Base-by-base conservation (phyloP, 2,329 filamentous ascomycete genomes). In the Aspergillus uvarum region DNA sequence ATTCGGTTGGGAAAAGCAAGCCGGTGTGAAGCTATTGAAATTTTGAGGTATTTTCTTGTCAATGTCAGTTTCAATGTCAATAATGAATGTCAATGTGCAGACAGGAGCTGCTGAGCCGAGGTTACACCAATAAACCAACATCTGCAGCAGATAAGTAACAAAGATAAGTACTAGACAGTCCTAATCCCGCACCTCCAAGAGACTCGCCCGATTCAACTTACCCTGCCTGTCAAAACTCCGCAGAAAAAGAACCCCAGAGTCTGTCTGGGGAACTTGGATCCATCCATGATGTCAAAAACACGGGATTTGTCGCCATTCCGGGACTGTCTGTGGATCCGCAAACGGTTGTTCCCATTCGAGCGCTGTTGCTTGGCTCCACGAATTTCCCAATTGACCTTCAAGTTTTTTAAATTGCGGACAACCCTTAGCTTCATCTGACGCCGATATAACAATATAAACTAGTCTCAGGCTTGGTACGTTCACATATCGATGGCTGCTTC, bases 401-500 rank as follows among this genome's bases (percentile, higher is more conserved):
- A 29, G 12, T 26, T n/a, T 26, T 29, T 8, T 22, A 3, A 5
- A 16, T 29, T 5, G 14, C 22, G 14, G 29, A 22, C 12, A 11
- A 4, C 14, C 26, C 12, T n/a, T 48, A 22, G 42, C 4, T 48
- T 47, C 11, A 32, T 47, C n/a, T 21, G 5, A 4, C n/a, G 4
- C 12, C 16, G 31, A 35, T 47, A 5, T 8, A 14, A 4, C 52
- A 21, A 22, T 42, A 12, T 4, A 24, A 8, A 21, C 38, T 26
- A 22, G 35, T 11, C 35, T 3, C 21, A 35, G n/a, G 38, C 16
- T 31, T 29, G 16, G 16, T 31, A 19, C 24, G n/a, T 7, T 32
- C 51, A 42, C 47, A 32, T 32, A 65, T 60, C 56, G 51, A 74
- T 74, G 71, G 67, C 66, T 31, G 59, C 42, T 47, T 62, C 65